phyloP scores from a whole-genome alignment of 208 protist genomes.

The Tritrichomonas musculus region DNA sequence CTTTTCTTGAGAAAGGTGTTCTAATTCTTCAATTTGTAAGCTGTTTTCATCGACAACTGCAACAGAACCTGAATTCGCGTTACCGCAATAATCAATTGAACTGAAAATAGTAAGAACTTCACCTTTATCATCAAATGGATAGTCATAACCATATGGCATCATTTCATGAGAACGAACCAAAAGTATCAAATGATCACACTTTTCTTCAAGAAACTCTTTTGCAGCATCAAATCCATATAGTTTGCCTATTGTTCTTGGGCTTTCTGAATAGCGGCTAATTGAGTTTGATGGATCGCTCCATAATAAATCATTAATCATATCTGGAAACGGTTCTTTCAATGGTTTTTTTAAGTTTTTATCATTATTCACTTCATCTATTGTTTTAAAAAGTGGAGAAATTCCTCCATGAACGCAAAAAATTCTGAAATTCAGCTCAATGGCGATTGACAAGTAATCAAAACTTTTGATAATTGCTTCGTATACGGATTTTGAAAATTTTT shows the following conservation, averaged over 20 bases:
- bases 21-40: no score
- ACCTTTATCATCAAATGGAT: background rate
- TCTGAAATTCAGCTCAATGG: constrained; percentile 54
- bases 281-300: background rate
- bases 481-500: constrained; percentile 70
- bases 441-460: constrained; percentile 71
- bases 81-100: background rate
- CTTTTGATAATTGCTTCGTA: constrained; percentile 67
- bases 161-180: background rate
- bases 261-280: background rate
- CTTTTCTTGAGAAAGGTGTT: no score
- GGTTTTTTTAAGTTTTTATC: background rate
- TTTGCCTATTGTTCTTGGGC: background rate
- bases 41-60: no score
- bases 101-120: background rate
- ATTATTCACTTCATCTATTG: background rate
- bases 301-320: background rate
- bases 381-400: background rate
- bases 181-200: background rate
- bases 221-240: background rate
- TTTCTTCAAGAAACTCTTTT: background rate
- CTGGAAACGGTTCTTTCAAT: background rate
- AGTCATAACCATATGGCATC: background rate
- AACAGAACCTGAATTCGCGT: background rate
- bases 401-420: constrained; percentile 28